These are phyloP conservation scores for Senna siamea DNA, from an alignment of 306 rosid species.

Conservation along the genomic window DNA sequence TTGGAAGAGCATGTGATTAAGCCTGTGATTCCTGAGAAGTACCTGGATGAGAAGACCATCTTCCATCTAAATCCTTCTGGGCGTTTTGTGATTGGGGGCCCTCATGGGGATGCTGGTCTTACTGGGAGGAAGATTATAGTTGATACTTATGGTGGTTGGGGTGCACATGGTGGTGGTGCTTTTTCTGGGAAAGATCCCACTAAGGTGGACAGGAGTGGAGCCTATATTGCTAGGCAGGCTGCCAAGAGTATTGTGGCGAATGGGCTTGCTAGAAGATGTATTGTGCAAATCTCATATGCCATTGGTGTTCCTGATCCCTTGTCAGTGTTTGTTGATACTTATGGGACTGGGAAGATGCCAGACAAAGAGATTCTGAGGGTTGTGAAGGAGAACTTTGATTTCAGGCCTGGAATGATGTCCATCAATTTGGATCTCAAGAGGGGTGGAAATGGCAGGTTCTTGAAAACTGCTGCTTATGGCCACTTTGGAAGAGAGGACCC, in stretches of 20 bases:
- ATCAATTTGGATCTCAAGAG: slow-evolving; percentile 61
- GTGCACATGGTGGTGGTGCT: slow-evolving; percentile 80
- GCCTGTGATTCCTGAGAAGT: slow-evolving; percentile 64
- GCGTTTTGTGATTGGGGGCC: slow-evolving; percentile 72
- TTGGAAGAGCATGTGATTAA: slow-evolving; percentile 67
- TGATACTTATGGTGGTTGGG: slow-evolving; percentile 78
- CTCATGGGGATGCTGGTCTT: slow-evolving; percentile 73
- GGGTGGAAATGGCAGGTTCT: slow-evolving; percentile 65
- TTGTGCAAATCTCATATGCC: slow-evolving; percentile 73
- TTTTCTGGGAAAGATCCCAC: slow-evolving; percentile 73
- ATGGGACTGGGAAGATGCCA: slow-evolving; percentile 63
- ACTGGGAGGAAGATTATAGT: slow-evolving; percentile 67
- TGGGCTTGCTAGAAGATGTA: slow-evolving; percentile 66
- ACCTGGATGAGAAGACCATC: slow-evolving; percentile 69
- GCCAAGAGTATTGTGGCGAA: slow-evolving; percentile 71
- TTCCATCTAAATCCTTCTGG: slow-evolving; percentile 74
- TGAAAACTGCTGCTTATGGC: slow-evolving; percentile 75
- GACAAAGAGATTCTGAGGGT: slow-evolving; percentile 66
- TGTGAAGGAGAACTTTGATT: slow-evolving; percentile 67
- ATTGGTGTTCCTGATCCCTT: slow-evolving; percentile 67
- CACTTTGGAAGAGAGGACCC: slow-evolving; percentile 71
- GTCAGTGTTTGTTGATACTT: slow-evolving; percentile 65
- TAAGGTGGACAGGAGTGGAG: slow-evolving; percentile 71
- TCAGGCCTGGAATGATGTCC: slow-evolving; percentile 73
- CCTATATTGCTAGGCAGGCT: slow-evolving; percentile 73